Evolutionary conservation across 2,329 filamentous ascomycete species (phyloP).

Genomic region (Fonsecaea pugnacius): DNA sequence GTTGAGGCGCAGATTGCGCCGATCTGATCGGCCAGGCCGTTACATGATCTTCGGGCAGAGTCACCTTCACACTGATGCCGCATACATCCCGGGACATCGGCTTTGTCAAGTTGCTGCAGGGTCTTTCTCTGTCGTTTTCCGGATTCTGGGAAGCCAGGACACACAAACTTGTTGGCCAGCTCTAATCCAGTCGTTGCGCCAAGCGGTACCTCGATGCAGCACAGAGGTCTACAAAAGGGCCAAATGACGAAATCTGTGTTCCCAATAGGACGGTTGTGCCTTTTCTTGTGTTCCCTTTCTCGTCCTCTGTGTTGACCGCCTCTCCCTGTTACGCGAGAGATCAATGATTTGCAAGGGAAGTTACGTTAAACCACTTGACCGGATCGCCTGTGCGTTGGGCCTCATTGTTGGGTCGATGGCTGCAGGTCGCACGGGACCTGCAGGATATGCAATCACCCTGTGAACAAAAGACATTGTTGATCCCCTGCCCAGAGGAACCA

Average conservation of each 20-base stretch:
- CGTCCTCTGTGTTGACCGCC: constrained; percentile 20
- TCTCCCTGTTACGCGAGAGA: constrained; percentile 15
- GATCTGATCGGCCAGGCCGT: constrained; percentile 14
- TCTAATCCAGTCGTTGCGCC: constrained; percentile 28
- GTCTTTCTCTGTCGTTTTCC: constrained; percentile 4
- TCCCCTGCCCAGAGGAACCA: not conserved
- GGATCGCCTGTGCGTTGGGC: constrained; percentile 7
- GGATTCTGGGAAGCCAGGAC: constrained; percentile 8
- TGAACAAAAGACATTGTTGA: not conserved
- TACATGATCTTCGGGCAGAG: not conserved
- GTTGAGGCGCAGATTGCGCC: constrained; percentile 8
- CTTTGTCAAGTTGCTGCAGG: constrained; percentile 8
- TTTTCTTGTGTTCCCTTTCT: constrained; percentile 24
- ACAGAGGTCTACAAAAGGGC: constrained; percentile 16
- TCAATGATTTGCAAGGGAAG: not conserved
- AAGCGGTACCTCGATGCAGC: constrained; percentile 12
- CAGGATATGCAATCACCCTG: constrained; percentile 4
- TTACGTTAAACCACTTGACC: constrained; percentile 7
- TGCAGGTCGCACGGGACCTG: constrained; percentile 8
- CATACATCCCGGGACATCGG: not conserved
- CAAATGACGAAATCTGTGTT: constrained; percentile 19
- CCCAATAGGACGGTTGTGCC: constrained; percentile 12
- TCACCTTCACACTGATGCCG: not conserved
- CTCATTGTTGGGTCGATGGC: constrained; percentile 12
- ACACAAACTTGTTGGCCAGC: constrained; percentile 11